phyloP scores from a whole-genome alignment of 768 basidiomycete genomes.

The Lyophyllum atratum region DNA sequence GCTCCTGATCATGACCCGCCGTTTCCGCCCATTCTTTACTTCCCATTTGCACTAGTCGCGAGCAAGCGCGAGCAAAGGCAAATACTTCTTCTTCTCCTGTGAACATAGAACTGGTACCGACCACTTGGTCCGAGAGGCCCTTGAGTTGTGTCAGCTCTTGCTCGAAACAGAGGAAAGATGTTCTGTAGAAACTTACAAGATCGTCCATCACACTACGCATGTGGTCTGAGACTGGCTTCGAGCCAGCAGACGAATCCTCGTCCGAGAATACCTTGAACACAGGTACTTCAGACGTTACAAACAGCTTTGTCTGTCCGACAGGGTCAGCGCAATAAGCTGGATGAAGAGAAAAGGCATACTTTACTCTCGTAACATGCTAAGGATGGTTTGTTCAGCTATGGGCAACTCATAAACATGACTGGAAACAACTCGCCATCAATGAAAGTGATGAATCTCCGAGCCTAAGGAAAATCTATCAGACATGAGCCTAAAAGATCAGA shows the following conservation, averaged over 20 bases:
- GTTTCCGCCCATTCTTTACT: constrained; percentile 81
- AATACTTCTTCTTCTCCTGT: constrained; percentile 97
- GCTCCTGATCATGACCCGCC: constrained; percentile 34
- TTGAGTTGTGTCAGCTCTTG: constrained; percentile 26
- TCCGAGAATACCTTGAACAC: constrained; percentile 90
- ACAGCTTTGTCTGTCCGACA: constrained; percentile 75
- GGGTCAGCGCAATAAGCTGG: not conserved
- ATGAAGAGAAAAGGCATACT: constrained; percentile 34
- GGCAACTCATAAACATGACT: not conserved
- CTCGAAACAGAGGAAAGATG: constrained; percentile 7
- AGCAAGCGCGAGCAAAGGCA: constrained; percentile 94
- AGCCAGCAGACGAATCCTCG: constrained; percentile 42
- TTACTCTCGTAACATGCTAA: constrained; percentile 91
- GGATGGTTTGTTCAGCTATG: not conserved
- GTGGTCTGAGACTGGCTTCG: constrained; percentile 65
- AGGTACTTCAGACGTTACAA: constrained; percentile 90
- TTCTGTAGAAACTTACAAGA: constrained; percentile 52
- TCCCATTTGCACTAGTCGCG: constrained; percentile 86
- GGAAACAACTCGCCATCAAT: constrained; percentile 70
- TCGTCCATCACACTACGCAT: constrained; percentile 96
- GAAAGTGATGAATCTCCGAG: constrained; percentile 95
- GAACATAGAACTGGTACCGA: constrained; percentile 88
- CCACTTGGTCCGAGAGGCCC: constrained; percentile 77
- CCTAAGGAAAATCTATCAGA: constrained; percentile 43
- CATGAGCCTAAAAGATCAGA: constrained; percentile 1